phyloP scores from a whole-genome alignment of 2,329 filamentous ascomycete species.

The Aureobasidium sp. region DNA sequence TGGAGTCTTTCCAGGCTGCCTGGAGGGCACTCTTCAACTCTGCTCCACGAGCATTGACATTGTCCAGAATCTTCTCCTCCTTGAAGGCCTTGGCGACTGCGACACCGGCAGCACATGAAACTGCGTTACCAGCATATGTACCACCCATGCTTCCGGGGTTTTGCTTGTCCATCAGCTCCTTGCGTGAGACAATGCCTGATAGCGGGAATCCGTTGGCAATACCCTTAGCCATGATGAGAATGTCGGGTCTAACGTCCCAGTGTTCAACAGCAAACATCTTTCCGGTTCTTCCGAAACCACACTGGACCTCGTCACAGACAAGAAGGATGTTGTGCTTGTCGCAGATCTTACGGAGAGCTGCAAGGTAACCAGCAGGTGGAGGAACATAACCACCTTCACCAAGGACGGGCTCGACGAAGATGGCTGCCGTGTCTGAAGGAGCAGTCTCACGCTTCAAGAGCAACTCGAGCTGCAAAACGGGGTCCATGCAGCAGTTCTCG shows the following conservation, averaged over 20 bases:
- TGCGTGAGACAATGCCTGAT: conserved; percentile 21
- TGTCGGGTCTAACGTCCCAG: conserved; percentile 34
- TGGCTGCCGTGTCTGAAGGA: conserved; percentile 29
- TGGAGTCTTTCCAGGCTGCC: conserved; percentile 17
- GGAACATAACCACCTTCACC: conserved; percentile 32
- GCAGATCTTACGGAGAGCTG: conserved; percentile 33
- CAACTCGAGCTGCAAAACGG: conserved; percentile 27
- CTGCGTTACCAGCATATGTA: conserved; percentile 31
- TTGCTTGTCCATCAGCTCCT: conserved; percentile 31
- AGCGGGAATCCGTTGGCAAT: conserved; percentile 22
- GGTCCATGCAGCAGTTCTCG: conserved; percentile 33
- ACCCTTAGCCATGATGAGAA: conserved; percentile 32
- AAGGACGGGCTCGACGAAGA: conserved; percentile 29
- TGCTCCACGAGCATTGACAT: conserved; percentile 26
- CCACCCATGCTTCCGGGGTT: conserved; percentile 31
- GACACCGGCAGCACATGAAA: conserved; percentile 29
- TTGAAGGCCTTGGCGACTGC: conserved; percentile 30
- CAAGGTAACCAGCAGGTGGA: conserved; percentile 25
- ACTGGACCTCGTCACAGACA: conserved; percentile 37
- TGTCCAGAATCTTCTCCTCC: conserved; percentile 30
- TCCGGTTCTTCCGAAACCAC: conserved; percentile 36
- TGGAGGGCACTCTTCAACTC: conserved; percentile 23
- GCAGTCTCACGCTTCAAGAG: conserved; percentile 29
- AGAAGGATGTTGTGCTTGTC: conserved; percentile 37
- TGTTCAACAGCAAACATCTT: conserved; percentile 38